A percentile compares a stretch with the other conserved stretches of the same genome.
Conservation (phyloP, 371 early-diverging fungal species). For the Mortierella sp. region DNA sequence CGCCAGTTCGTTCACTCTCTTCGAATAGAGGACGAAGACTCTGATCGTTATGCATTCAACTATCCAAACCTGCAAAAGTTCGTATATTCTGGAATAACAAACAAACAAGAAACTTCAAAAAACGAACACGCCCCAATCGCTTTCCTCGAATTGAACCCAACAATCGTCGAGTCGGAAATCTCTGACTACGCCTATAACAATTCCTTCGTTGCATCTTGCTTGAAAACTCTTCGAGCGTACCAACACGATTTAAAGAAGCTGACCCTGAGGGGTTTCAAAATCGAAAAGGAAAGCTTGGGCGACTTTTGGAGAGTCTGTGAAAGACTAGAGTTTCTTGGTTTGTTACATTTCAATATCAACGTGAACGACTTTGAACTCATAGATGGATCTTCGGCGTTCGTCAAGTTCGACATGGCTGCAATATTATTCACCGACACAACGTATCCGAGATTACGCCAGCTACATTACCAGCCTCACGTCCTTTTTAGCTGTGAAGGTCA, state of each 20-base stretch:
- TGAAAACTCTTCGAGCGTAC: background rate
- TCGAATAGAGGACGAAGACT: background rate
- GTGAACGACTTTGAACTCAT: too few relatives aligned
- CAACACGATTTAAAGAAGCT: background rate
- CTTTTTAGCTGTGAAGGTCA: too few relatives aligned
- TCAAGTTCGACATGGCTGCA: background rate
- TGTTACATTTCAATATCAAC: too few relatives aligned
- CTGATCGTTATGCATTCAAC: background rate
- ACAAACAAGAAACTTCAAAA: too few relatives aligned
- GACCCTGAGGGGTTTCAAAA: background rate
- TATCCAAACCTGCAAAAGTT: background rate
- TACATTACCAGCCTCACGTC: too few relatives aligned
- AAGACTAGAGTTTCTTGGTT: background rate
- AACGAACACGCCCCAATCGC: background rate
- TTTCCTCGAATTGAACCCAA: background rate
- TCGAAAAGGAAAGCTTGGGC: background rate
- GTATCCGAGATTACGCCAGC: too few relatives aligned
- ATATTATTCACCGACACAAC: too few relatives aligned
- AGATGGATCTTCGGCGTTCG: background rate
- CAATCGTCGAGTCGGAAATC: background rate
- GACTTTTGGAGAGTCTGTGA: background rate
- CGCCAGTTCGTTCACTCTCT: background rate
- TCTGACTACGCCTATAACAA: background rate
- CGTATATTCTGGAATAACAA: too few relatives aligned
- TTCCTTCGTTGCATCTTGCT: background rate